These are phyloP conservation scores for Naegleria fowleri DNA, from an alignment of 208 protist species.

Conservation along the genomic window DNA sequence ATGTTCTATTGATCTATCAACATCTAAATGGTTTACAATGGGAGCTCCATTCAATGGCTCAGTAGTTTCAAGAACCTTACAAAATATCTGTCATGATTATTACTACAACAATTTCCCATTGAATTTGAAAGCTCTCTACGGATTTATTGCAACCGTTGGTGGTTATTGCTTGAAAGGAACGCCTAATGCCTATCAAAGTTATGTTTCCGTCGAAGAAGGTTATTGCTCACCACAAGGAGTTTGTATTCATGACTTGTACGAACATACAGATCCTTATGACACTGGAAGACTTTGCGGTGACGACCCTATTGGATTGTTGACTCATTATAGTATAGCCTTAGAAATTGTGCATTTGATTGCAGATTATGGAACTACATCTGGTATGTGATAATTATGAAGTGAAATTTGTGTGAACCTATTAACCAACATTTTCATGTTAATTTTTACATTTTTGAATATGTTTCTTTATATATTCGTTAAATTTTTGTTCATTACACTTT, in stretches of 20 bases:
- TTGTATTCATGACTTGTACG: background rate
- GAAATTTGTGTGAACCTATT: too few relatives aligned
- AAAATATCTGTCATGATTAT: background rate
- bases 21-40: background rate
- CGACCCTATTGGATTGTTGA: background rate
- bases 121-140: background rate
- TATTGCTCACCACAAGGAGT: background rate
- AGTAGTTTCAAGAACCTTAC: background rate
- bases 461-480: too few relatives aligned
- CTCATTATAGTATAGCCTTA: background rate
- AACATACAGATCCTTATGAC: background rate
- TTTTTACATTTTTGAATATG: too few relatives aligned
- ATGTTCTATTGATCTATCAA: background rate
- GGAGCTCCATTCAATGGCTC: background rate
- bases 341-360: background rate
- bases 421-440: too few relatives aligned
- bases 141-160: background rate
- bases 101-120: background rate
- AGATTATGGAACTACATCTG: background rate
- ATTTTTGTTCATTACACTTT: too few relatives aligned
- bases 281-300: background rate
- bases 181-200: background rate
- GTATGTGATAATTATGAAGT: too few relatives aligned
- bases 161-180: background rate
- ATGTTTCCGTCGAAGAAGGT: background rate